phyloP scores from a whole-genome alignment of 2,329 filamentous ascomycete species.

The Ophiosphaerella korrae region DNA sequence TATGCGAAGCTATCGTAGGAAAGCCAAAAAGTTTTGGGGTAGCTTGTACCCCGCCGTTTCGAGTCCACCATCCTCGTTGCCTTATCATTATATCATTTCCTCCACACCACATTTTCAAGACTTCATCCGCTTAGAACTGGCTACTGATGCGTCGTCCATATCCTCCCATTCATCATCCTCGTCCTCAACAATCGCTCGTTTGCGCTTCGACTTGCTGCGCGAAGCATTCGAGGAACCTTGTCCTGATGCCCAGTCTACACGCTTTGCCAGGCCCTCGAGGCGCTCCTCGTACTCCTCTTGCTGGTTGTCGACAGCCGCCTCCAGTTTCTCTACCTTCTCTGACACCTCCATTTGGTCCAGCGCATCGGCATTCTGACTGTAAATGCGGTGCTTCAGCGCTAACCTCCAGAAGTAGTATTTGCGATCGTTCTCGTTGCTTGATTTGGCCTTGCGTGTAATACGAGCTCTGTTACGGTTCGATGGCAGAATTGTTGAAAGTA shows the following conservation, averaged over 20 bases:
- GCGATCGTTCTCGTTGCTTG: slow-evolving; percentile 63
- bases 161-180: slow-evolving; percentile 48
- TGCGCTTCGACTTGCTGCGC: slow-evolving; percentile 39
- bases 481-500: slow-evolving; percentile 61
- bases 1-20: neutral
- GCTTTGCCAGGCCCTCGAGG: slow-evolving; percentile 55
- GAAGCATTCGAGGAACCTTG: slow-evolving; percentile 18
- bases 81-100: no score
- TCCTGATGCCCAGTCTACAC: slow-evolving; percentile 29
- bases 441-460: slow-evolving; percentile 50
- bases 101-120: slow-evolving; percentile 11
- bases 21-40: slow-evolving; percentile 29
- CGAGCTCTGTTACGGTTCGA: slow-evolving; percentile 55
- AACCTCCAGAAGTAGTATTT: slow-evolving; percentile 74
- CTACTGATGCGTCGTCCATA: slow-evolving; percentile 32
- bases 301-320: slow-evolving; percentile 70
- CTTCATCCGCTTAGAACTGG: slow-evolving; percentile 35
- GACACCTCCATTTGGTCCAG: slow-evolving; percentile 66
- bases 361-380: slow-evolving; percentile 73
- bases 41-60: neutral
- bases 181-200: slow-evolving; percentile 42
- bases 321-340: slow-evolving; percentile 74
- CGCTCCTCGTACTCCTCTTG: slow-evolving; percentile 75
- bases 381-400: slow-evolving; percentile 77
- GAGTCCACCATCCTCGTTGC: no score